A percentile compares a stretch with the other conserved stretches of the same genome.
These are phyloP conservation scores for Styphnolobium japonicum DNA, from an alignment of 306 rosid genomes.

Conservation along the genomic window DNA sequence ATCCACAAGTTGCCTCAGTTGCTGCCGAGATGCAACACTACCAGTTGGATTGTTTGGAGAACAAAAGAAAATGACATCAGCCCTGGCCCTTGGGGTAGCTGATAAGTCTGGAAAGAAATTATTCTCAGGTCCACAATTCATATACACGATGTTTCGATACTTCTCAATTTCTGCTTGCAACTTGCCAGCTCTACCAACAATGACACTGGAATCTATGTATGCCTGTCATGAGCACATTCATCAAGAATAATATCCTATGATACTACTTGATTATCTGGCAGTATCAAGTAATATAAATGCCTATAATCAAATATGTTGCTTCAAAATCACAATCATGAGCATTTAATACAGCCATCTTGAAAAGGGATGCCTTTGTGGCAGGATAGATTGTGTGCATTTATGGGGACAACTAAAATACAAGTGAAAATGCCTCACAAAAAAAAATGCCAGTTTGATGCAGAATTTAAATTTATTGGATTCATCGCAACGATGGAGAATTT, in stretches of 20 bases:
- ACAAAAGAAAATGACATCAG: constrained; percentile 60
- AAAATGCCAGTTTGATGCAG: no score
- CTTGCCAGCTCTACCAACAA: constrained; percentile 49
- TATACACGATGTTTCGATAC: constrained; percentile 50
- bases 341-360: no score
- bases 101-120: constrained; percentile 52
- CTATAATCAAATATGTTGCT: not conserved
- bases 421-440: no score
- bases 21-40: constrained; percentile 45
- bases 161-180: constrained; percentile 34
- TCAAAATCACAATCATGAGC: not conserved
- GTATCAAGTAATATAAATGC: not conserved
- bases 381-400: no score
- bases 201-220: constrained; percentile 54
- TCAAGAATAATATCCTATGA: not conserved
- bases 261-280: not conserved
- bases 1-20: constrained; percentile 50
- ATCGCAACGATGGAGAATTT: no score
- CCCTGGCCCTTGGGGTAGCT: constrained; percentile 35
- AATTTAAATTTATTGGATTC: no score
- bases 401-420: no score
- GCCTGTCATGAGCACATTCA: constrained; percentile 37
- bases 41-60: constrained; percentile 74
- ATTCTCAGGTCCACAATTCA: constrained; percentile 48
- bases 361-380: no score